A percentile compares a stretch with the other conserved stretches of the same genome.
Conservation (phyloP, 345 rosid genomes). For the Dovyalis caffra region DNA sequence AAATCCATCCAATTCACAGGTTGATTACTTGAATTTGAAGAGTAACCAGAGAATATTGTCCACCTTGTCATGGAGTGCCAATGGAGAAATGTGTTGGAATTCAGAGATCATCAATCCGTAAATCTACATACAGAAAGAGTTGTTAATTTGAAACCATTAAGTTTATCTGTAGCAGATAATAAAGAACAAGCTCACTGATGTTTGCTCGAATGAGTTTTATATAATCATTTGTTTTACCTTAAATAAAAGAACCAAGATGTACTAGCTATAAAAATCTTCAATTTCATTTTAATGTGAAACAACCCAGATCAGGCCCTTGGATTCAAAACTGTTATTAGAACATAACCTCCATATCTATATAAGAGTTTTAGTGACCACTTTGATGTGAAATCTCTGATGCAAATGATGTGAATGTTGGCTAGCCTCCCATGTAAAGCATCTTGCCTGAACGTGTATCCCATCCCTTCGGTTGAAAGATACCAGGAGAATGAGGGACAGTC, state of each 20-base stretch:
- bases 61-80: conserved; percentile 36
- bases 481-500: background rate
- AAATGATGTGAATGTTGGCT: background rate
- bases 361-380: conserved; percentile 4
- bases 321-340: conserved; percentile 1
- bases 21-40: conserved; percentile 89
- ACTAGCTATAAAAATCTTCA: background rate
- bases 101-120: conserved; percentile 60
- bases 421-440: conserved; percentile 38
- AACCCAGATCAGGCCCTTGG: background rate
- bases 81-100: conserved; percentile 61
- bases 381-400: conserved; percentile 9
- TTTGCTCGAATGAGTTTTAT: background rate
- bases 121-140: conserved; percentile 9
- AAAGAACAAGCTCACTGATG: background rate
- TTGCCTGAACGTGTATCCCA: conserved; percentile 44
- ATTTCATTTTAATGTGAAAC: background rate
- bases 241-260: background rate
- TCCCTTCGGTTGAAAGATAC: background rate
- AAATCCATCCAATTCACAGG: conserved; percentile 43
- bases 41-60: conserved; percentile 60
- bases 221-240: background rate
- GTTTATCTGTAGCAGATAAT: background rate
- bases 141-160: conserved; percentile 5
- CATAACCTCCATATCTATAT: background rate